Conservation (phyloP, 2,329 filamentous ascomycete species). For the Aureobasidium sp. region DNA sequence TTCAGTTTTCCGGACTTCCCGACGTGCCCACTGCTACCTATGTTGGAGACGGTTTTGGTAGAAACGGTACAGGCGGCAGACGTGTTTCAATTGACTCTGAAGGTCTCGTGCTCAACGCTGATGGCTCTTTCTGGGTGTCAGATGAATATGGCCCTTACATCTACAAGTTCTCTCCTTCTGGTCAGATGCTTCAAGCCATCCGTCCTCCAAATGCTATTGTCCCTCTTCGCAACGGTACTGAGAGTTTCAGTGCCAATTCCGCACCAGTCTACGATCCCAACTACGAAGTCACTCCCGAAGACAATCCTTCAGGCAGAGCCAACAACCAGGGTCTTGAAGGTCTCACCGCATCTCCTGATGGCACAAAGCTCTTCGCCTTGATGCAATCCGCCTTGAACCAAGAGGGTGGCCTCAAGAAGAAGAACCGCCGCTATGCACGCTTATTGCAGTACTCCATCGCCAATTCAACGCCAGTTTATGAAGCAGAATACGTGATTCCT, state of each 20-base stretch:
- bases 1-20: conserved; percentile 53
- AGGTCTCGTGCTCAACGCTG: conserved; percentile 54
- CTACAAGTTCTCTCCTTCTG: conserved; percentile 55
- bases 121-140: conserved; percentile 60
- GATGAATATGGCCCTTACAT: conserved; percentile 68
- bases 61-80: conserved; percentile 51
- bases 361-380: conserved; percentile 57
- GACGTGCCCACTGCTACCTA: conserved; percentile 58
- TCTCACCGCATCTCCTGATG: conserved; percentile 55
- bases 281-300: conserved; percentile 44
- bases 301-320: conserved; percentile 55
- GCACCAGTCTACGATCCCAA: conserved; percentile 54
- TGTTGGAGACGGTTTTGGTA: conserved; percentile 61
- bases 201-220: conserved; percentile 58
- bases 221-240: conserved; percentile 54
- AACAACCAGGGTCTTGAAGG: conserved; percentile 76
- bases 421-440: conserved; percentile 51
- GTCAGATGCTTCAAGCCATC: conserved; percentile 57
- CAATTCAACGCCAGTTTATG: conserved; percentile 35
- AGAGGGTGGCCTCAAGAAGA: conserved; percentile 52
- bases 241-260: conserved; percentile 57
- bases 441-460: conserved; percentile 59
- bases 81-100: conserved; percentile 59
- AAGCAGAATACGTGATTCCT: conserved; percentile 59
- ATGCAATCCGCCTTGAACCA: conserved; percentile 60